Conservation (phyloP, 108 stramenopile genomes). For the Seminavis robusta region DNA sequence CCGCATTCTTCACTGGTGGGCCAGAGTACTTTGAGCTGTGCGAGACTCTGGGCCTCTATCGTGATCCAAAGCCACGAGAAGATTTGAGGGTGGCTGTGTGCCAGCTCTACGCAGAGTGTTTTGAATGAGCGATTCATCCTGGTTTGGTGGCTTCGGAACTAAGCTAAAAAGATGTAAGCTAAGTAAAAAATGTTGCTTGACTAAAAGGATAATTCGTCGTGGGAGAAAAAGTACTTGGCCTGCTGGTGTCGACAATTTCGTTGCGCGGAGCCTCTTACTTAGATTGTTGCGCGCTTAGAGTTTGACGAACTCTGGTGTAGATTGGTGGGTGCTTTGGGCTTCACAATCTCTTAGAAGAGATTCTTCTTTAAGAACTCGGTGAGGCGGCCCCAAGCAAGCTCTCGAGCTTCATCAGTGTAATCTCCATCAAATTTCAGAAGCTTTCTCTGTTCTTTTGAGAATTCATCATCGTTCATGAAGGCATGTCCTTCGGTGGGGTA, state of each 20-base stretch:
- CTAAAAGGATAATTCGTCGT: too few relatives aligned
- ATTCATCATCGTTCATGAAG: conserved; percentile 29
- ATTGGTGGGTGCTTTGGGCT: too few relatives aligned
- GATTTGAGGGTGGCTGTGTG: not conserved
- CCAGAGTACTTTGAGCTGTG: too few relatives aligned
- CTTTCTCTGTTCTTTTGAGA: not conserved
- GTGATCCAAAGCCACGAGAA: not conserved
- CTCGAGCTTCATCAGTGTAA: conserved; percentile 1
- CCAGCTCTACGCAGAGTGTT: not conserved
- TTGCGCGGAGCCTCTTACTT: too few relatives aligned
- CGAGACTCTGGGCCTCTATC: not conserved
- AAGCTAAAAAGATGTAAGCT: not conserved
- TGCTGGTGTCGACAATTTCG: too few relatives aligned
- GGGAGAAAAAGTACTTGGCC: too few relatives aligned
- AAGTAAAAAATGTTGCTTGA: not conserved
- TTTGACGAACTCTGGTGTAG: too few relatives aligned
- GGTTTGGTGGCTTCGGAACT: too few relatives aligned
- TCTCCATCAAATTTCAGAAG: conserved; percentile 3
- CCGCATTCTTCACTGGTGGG: too few relatives aligned
- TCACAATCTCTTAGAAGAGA: not conserved
- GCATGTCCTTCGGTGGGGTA: conserved; percentile 19
- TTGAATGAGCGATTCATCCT: not conserved
- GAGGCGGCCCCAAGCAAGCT: conserved; percentile 1
- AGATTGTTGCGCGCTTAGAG: too few relatives aligned
- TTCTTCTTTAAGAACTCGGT: conserved; percentile 11